Evolutionary conservation across 192 early-diverging fungal species (phyloP), one percentile per base, ranked within the genome.

Genomic region (Gamsiella multidivaricata): DNA sequence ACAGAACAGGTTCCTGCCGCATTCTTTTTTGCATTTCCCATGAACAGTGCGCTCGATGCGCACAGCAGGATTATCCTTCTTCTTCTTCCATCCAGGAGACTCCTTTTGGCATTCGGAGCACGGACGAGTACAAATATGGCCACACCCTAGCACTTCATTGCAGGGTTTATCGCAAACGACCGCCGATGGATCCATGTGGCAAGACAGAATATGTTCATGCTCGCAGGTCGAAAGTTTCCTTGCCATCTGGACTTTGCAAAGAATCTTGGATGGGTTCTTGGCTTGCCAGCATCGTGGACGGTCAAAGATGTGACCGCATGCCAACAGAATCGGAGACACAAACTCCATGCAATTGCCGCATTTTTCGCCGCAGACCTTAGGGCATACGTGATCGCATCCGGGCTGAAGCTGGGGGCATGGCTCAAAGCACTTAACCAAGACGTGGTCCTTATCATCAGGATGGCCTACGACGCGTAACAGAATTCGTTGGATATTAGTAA

Each of bases 341-440:
- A 36, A 2, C 10, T 71, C 72, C 52, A 61, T 46, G 22, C 76
- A 75, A 31, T 76, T 22, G 53, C 86, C 88, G 62, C 88, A 90
- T 28, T 71, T 54, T 5, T 87, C 76, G 6, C 74, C 76, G 47
- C 88, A 90, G 20, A 23, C 23, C 28, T 80, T 82, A 0, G 37
- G 42, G 32, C 88, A 88, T 0, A 75, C 69, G 61, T 88, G 88
- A 3, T 55, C 45, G 56, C 87, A 90, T 0, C 49, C 28, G 10
- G 23, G 31, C 5, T 76, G 70, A n/a, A 87, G 69, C 18, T 82
- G 67, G 11, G 69, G 26, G 36, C 88, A 88, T 3, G 62, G 54
- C 60, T 85, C 69, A 22, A 46, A 54, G 58, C 87, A 88, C 39
- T 31, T 62, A 17, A 85, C 71, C 0, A 56, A 23, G 15, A 59